Evolutionary conservation across 2,329 filamentous ascomycete genomes (phyloP), one percentile per base, ranked within the genome.

Genomic region (Mariannaea sp.): DNA sequence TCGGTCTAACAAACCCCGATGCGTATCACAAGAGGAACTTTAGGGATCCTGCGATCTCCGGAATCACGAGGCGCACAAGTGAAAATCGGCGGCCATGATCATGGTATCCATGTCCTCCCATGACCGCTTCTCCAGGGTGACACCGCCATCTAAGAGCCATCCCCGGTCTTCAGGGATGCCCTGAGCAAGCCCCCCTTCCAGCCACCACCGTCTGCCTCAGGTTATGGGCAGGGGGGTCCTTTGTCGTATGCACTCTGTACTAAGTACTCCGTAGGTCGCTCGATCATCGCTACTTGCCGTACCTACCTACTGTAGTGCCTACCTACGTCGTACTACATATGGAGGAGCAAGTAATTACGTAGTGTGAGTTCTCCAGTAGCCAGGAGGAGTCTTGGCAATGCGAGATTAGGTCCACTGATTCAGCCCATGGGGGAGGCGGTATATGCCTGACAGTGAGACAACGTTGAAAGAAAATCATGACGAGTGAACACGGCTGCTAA

Each of bases 141-240:
- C 20, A 7, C 22, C 16, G 39, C 29, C 36, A 19, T 36, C 14
- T 10, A 36, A 24, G 22, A 24, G n/a, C n/a, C n/a, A 14, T n/a
- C 6, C 16, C 14, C 13, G 16, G n/a, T 14, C 7, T 36, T 14
- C 32, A 36, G 32, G 32, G 16, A n/a, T 29, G n/a, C 43, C 27
- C 19, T 36, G 26, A 16, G 35, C 49, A 46, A 24, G 35, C 27
- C 22, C 49, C 43, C 22, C 49, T 38, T 46, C 38, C 50, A 49
- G 44, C 50, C 50, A 48, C 50, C 50, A 39, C 38, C 20, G 50
- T 43, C 22, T n/a, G 49, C 50, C 50, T 38, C 50, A 53, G 43
- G 50, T 49, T 33, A 33, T 22, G 22, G 14, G 16, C 16, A 26
- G 24, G 43, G 50, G 43, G 43, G 32, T n/a, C n/a, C 24, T 16